A percentile compares a stretch with the other conserved stretches of the same genome.
These are phyloP conservation scores for Fusarium nurragi DNA, from an alignment of 2,329 filamentous ascomycete genomes.

Conservation along the genomic window DNA sequence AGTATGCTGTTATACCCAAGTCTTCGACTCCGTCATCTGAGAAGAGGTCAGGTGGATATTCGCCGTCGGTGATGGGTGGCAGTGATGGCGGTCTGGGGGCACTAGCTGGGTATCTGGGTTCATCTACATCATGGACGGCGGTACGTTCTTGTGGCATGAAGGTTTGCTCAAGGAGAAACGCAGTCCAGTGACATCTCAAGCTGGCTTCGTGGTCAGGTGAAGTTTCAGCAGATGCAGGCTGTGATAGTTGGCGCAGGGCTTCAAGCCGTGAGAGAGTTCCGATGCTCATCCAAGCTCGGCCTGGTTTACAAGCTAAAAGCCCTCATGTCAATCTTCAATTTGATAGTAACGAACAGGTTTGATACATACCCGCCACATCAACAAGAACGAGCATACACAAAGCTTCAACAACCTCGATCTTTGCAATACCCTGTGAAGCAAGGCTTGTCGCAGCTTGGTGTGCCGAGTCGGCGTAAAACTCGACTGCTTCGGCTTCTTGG, in stretches of 20 bases:
- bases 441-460: neutral
- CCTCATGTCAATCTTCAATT: fast-evolving
- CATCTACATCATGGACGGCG: neutral
- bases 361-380: neutral
- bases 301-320: neutral
- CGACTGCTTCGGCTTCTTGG: neutral
- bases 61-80: neutral
- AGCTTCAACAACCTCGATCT: neutral
- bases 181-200: conserved; percentile 1
- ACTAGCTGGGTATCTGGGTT: conserved; percentile 2
- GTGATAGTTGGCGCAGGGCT: neutral
- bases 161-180: conserved; percentile 3
- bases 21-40: conserved; percentile 4
- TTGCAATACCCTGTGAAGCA: conserved; percentile 2
- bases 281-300: conserved; percentile 12
- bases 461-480: neutral
- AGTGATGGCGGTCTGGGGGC: neutral
- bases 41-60: conserved; percentile 10
- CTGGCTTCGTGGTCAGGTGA: neutral
- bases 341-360: fast-evolving
- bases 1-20: conserved; percentile 9
- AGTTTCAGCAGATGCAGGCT: neutral
- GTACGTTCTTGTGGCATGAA: conserved; percentile 14
- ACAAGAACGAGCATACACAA: conserved; percentile 4
- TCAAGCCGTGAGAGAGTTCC: conserved; percentile 10